phyloP scores from a whole-genome alignment of 345 rosid genomes.

The Hibiscus trionum region DNA sequence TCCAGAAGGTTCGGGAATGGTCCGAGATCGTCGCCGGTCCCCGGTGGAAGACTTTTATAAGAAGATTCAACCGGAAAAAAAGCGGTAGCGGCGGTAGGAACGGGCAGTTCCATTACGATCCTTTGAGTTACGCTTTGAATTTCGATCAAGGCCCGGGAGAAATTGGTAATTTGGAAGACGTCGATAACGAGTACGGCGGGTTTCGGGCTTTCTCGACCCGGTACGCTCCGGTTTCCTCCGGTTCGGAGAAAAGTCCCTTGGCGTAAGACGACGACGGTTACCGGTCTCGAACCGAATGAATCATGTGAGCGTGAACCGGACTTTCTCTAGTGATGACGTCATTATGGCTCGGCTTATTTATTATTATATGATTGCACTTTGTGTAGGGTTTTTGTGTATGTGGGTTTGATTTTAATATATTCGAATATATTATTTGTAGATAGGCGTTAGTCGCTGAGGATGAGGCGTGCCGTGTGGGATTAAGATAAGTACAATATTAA shows the following conservation, averaged over 20 bases:
- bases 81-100: conserved; percentile 10
- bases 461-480: no score
- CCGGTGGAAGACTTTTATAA: conserved; percentile 85
- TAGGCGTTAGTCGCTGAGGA: no score
- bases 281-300: not conserved
- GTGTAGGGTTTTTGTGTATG: not conserved
- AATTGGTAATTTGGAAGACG: conserved; percentile 26
- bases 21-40: conserved; percentile 96
- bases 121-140: conserved; percentile 77
- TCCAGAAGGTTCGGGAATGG: conserved; percentile 73
- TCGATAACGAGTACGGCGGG: conserved; percentile 22
- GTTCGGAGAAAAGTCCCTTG: conserved; percentile 10
- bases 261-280: no score
- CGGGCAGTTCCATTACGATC: conserved; percentile 74
- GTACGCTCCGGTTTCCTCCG: conserved; percentile 33
- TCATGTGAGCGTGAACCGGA: not conserved
- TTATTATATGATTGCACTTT: not conserved
- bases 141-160: conserved; percentile 35
- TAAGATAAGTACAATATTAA: no score
- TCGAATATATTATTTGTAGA: no score
- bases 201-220: conserved; percentile 55
- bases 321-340: not conserved
- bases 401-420: no score
- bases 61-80: conserved; percentile 63
- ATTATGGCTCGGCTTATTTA: not conserved